Base-by-base conservation (phyloP, 768 basidiomycete species). In the Hydnomerulius pinastri region DNA sequence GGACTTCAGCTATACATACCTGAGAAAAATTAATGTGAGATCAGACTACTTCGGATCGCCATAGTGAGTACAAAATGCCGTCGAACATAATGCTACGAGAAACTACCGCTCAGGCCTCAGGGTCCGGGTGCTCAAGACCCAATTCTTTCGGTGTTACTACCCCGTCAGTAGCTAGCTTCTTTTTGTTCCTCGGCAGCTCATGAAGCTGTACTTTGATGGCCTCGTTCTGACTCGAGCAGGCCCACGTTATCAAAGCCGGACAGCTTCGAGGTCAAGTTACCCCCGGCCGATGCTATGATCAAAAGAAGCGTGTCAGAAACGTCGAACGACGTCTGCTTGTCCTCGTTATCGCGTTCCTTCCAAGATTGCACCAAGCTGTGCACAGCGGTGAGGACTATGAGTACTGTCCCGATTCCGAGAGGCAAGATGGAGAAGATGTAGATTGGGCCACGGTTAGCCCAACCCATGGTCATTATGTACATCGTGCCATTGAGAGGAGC, bases 351-450 rank as follows among this genome's bases (percentile, higher is more conserved):
- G 20, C 38, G 38, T 18, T 29, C 28, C 5, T 4, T 21, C 46
- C 27, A 27, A 15, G 21, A 5, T 17, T 40, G 12, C 3, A 28
- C n/a, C 3, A 38, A 5, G 25, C 36, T 51, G 33, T 51, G 46
- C 24, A 37, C 25, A 4, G 42, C 20, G 21, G 33, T 24, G 13
- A 11, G 6, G 24, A 51, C 12, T 11, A n/a, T 51, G 4, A 51
- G 42, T 4, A 44, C 17, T 21, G 42, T 23, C 2, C 37, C 28
- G 4, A 45, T 6, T 13, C 41, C 35, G 24, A 51, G n/a, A 7
- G 42, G 50, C 23, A 51, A 17, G 24, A 51, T 23, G 3, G 50
- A 42, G n/a, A 51, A 38, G 13, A 45, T 20, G 37, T 51, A 51
- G 7, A 42, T 36, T 4, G 43, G 23, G 2, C 30, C 24, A 3